Conservation (phyloP, 2,329 filamentous ascomycete species). For the Talaromyces sp. region DNA sequence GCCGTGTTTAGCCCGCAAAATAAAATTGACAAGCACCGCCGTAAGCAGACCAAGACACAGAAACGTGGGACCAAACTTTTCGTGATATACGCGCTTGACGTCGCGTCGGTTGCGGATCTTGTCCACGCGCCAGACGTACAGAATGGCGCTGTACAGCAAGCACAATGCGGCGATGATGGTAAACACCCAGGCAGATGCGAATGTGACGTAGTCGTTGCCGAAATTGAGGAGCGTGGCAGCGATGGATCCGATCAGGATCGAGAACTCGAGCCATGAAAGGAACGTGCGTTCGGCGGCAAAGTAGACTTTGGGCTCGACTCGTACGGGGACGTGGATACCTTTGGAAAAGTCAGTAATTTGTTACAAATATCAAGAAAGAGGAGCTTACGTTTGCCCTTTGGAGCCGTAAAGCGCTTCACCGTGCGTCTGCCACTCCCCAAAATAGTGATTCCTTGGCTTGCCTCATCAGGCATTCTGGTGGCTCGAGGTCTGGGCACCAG, state of each 20-base stretch:
- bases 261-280: slow-evolving; percentile 95
- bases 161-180: slow-evolving; percentile 72
- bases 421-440: slow-evolving; percentile 37
- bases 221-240: slow-evolving; percentile 82
- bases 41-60: slow-evolving; percentile 68
- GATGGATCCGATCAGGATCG: slow-evolving; percentile 85
- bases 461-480: slow-evolving; percentile 30
- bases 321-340: slow-evolving; percentile 91
- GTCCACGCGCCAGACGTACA: slow-evolving; percentile 82
- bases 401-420: slow-evolving; percentile 53
- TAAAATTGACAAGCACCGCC: slow-evolving; percentile 75
- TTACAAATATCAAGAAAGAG: neutral
- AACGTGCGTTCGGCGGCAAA: slow-evolving; percentile 96
- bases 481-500: slow-evolving; percentile 50
- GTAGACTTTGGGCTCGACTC: slow-evolving; percentile 96
- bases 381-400: slow-evolving; percentile 47
- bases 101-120: slow-evolving; percentile 77
- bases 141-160: slow-evolving; percentile 73
- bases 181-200: slow-evolving; percentile 69
- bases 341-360: slow-evolving; percentile 39
- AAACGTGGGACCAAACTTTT: slow-evolving; percentile 74
- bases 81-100: slow-evolving; percentile 74
- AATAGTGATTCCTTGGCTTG: slow-evolving; percentile 30
- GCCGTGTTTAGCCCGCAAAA: slow-evolving; percentile 61
- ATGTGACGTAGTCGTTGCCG: slow-evolving; percentile 54